phyloP scores from a whole-genome alignment of 192 early-diverging fungal genomes.

The Linnemannia schmuckeri region DNA sequence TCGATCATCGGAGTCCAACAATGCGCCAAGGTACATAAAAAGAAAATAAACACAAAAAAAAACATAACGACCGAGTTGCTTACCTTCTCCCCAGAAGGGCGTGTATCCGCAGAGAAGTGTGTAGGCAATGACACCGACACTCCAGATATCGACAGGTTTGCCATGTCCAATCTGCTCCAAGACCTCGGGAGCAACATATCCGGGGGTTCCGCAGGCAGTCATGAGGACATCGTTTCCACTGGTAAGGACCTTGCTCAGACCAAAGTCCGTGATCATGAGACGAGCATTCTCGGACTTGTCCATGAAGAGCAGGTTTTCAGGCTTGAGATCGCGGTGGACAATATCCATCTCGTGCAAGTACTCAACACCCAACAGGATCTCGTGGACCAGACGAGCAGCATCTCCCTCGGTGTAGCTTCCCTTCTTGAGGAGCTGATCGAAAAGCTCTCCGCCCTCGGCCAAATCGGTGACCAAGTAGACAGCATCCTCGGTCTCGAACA shows the following conservation, averaged over 20 bases:
- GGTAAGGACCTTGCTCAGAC: conserved; percentile 75
- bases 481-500: conserved; percentile 76
- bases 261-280: conserved; percentile 82
- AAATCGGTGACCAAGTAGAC: conserved; percentile 78
- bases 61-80: conserved; percentile 35
- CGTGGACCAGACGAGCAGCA: conserved; percentile 75
- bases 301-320: conserved; percentile 78
- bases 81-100: conserved; percentile 73
- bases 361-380: conserved; percentile 80
- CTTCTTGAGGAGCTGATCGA: conserved; percentile 76
- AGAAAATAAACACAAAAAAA: conserved; percentile 53
- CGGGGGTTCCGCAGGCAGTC: conserved; percentile 76
- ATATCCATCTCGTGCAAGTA: conserved; percentile 88
- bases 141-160: conserved; percentile 82
- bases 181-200: conserved; percentile 79
- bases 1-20: conserved; percentile 6
- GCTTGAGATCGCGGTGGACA: conserved; percentile 87
- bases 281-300: conserved; percentile 60
- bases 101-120: conserved; percentile 82
- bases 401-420: conserved; percentile 82
- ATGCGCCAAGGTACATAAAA: background rate
- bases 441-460: conserved; percentile 85
- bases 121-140: conserved; percentile 78
- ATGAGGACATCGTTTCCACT: conserved; percentile 68
- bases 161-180: conserved; percentile 70